Percentiles rank a stretch among this genome's conserved stretches.
Conservation (phyloP, 139 green algal genomes). For the Chlamydomonas sphaeroides region DNA sequence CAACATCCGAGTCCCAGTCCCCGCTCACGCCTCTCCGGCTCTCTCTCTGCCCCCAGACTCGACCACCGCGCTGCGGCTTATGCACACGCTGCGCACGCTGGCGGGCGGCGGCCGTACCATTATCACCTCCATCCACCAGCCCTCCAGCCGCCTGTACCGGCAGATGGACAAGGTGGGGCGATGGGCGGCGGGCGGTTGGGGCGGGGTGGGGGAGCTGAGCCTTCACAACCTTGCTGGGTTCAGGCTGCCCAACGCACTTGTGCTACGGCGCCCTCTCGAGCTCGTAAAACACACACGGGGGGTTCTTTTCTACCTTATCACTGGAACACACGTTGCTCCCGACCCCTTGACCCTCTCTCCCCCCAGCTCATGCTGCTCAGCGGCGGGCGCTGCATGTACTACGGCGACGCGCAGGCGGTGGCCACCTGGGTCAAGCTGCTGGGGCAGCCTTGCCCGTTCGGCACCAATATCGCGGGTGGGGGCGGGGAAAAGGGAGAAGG, state of each 20-base stretch:
- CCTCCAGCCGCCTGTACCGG: constrained; percentile 82
- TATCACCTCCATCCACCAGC: constrained; percentile 95
- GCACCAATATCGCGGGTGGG: constrained; percentile 74
- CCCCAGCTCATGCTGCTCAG: constrained; percentile 72
- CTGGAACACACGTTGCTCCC: background rate
- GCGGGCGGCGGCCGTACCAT: constrained; percentile 81
- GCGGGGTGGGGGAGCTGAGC: too few species aligned
- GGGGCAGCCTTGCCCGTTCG: constrained; percentile 72
- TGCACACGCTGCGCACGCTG: constrained; percentile 79
- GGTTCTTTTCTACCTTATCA: background rate
- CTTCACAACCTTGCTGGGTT: too few species aligned
- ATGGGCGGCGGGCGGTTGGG: background rate
- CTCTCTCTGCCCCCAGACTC: constrained; percentile 65
- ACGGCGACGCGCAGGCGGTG: constrained; percentile 81
- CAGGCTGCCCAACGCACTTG: too few species aligned
- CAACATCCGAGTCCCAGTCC: too few species aligned
- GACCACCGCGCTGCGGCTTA: constrained; percentile 91
- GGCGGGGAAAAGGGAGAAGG: too few species aligned
- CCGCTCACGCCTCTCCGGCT: too few species aligned
- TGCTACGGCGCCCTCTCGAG: too few species aligned
- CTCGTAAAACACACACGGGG: too few species aligned
- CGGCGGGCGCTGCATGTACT: constrained; percentile 86
- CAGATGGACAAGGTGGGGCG: constrained; percentile 69
- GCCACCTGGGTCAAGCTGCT: constrained; percentile 80
- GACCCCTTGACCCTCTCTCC: background rate